Percentiles rank a stretch among this genome's conserved stretches.
These are phyloP conservation scores for Zanthoxylum bungeanum DNA, from an alignment of 345 rosid species.

Conservation along the genomic window DNA sequence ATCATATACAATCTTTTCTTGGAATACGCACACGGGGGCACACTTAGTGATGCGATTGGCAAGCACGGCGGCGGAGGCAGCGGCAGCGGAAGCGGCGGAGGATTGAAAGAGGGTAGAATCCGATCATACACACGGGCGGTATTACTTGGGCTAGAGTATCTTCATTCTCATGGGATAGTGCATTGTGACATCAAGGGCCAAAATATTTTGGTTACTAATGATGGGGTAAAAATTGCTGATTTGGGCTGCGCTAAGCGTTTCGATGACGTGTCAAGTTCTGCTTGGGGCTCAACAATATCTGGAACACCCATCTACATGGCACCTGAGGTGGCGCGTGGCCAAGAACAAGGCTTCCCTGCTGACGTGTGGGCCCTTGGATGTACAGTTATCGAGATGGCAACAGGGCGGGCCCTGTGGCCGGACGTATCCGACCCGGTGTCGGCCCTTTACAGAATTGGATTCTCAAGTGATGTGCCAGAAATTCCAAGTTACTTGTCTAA, in stretches of 20 bases:
- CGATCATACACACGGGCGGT: constrained; percentile 43
- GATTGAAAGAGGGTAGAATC: constrained; percentile 43
- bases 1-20: constrained; percentile 50
- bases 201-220: constrained; percentile 39
- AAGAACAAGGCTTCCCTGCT: constrained; percentile 44
- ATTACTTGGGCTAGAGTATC: constrained; percentile 44
- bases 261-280: too few relatives aligned
- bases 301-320: constrained; percentile 70
- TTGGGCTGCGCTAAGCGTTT: constrained; percentile 54
- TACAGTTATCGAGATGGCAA: constrained; percentile 51
- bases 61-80: too few relatives aligned
- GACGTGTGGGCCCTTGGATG: constrained; percentile 73
- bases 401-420: constrained; percentile 47
- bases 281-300: too few relatives aligned
- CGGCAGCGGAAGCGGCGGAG: too few relatives aligned
- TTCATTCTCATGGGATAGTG: constrained; percentile 55
- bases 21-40: constrained; percentile 70
- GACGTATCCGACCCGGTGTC: constrained; percentile 37
- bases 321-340: constrained; percentile 67
- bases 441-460: constrained; percentile 46
- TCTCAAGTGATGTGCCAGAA: constrained; percentile 37
- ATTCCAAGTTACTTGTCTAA: constrained; percentile 37
- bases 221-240: constrained; percentile 54
- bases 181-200: constrained; percentile 78
- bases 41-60: constrained; percentile 42